Evolutionary conservation across 192 early-diverging fungal species (phyloP).

Genomic region (Chytriomyces confervae): DNA sequence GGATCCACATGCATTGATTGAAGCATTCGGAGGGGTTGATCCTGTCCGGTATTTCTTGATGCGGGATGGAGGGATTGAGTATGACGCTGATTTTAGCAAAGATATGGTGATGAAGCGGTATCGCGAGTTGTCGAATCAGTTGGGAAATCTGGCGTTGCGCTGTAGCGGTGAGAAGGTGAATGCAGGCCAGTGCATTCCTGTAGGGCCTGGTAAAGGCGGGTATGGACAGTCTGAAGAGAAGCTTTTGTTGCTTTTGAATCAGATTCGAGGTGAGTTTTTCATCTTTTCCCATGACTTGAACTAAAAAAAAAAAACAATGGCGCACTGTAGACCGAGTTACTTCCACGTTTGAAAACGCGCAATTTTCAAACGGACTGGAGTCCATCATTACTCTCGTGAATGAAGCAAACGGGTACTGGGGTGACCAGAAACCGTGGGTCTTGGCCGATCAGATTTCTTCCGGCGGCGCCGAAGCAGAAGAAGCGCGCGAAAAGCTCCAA

Average conservation of each 20-base stretch:
- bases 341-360: slow-evolving; percentile 56
- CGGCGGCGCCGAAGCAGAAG: slow-evolving; percentile 10
- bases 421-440: slow-evolving; percentile 79
- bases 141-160: slow-evolving; percentile 34
- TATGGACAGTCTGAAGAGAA: too few species aligned
- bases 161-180: slow-evolving; percentile 40
- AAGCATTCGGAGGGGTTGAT: slow-evolving; percentile 77
- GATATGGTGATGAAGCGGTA: slow-evolving; percentile 72
- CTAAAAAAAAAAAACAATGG: too few species aligned
- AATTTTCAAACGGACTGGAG: slow-evolving; percentile 67
- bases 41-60: slow-evolving; percentile 88
- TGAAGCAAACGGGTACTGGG: slow-evolving; percentile 77
- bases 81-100: slow-evolving; percentile 83
- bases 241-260: slow-evolving; percentile 12
- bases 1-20: slow-evolving; percentile 77
- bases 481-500: slow-evolving; percentile 56
- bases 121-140: slow-evolving; percentile 44
- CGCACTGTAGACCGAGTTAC: slow-evolving; percentile 18
- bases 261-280: too few species aligned
- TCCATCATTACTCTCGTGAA: slow-evolving; percentile 69
- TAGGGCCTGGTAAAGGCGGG: slow-evolving; percentile 13
- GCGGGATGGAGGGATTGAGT: slow-evolving; percentile 84
- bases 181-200: slow-evolving; percentile 29
- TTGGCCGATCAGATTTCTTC: slow-evolving; percentile 51
- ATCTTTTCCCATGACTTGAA: too few species aligned